phyloP scores from a whole-genome alignment of 805 yeast species.

The Maudiozyma pseudohumilis region DNA sequence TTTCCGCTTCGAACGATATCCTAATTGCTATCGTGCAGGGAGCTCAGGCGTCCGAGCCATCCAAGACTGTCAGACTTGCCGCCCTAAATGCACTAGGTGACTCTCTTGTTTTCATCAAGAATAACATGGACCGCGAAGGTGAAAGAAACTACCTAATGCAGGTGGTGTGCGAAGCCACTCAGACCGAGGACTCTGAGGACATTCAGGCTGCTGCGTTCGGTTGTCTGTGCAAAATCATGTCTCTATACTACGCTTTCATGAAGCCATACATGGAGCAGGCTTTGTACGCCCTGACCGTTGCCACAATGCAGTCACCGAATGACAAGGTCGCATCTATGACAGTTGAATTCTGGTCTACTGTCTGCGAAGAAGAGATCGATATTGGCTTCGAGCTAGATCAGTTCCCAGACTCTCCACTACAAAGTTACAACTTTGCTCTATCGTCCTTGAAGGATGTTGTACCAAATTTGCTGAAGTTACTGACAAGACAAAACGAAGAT shows the following conservation, averaged over 20 bases:
- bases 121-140: constrained; percentile 84
- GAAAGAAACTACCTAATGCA: constrained; percentile 97
- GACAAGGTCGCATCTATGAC: constrained; percentile 95
- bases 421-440: constrained; percentile 71
- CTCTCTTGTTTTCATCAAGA: constrained; percentile 80
- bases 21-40: constrained; percentile 95
- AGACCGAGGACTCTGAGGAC: constrained; percentile 58
- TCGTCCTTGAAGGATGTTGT: constrained; percentile 77
- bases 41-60: constrained; percentile 74
- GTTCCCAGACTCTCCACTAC: constrained; percentile 40
- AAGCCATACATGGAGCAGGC: constrained; percentile 96
- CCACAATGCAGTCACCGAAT: constrained; percentile 71
- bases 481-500: constrained; percentile 85
- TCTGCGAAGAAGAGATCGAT: constrained; percentile 94
- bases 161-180: constrained; percentile 98
- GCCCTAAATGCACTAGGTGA: constrained; percentile 88
- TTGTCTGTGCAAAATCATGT: constrained; percentile 86
- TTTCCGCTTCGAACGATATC: constrained; percentile 81
- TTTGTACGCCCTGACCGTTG: constrained; percentile 74
- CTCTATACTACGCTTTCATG: constrained; percentile 82
- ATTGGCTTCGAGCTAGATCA: constrained; percentile 61
- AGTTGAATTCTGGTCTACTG: constrained; percentile 97
- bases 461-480: constrained; percentile 71
- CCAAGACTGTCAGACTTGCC: constrained; percentile 66
- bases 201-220: constrained; percentile 94